Evolutionary conservation across 345 rosid species (phyloP).

Genomic region (Salix arbutifolia): DNA sequence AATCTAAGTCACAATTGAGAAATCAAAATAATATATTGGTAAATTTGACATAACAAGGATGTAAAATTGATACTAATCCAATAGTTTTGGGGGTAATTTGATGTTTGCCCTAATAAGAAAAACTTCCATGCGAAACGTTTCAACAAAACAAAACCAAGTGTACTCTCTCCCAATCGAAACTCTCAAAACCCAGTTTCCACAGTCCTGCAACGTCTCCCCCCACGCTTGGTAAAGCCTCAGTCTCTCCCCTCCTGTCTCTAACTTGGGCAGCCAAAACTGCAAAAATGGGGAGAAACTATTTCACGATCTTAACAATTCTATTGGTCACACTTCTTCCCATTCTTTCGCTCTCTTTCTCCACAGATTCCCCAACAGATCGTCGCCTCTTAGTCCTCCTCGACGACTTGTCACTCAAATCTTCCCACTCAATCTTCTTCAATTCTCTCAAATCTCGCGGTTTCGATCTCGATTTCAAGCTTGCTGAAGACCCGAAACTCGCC

Average conservation of each 20-base stretch:
- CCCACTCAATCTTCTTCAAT: constrained; percentile 61
- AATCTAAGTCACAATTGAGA: too few relatives aligned
- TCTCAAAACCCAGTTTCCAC: neutral
- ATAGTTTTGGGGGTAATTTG: too few relatives aligned
- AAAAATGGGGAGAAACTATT: constrained; percentile 11
- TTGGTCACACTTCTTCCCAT: constrained; percentile 30
- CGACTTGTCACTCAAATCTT: constrained; percentile 55
- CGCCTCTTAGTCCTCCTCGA: constrained; percentile 55
- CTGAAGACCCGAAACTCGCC: constrained; percentile 52
- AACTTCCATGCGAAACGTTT: neutral
- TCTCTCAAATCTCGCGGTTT: constrained; percentile 57
- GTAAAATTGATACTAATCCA: too few relatives aligned
- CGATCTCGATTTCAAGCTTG: constrained; percentile 56
- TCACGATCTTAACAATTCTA: constrained; percentile 17
- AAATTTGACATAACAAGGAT: too few relatives aligned
- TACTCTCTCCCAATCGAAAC: neutral
- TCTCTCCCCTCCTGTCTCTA: neutral
- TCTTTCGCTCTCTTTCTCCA: constrained; percentile 47
- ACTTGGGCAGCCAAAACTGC: neutral
- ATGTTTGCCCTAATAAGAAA: neutral
- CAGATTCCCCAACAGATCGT: constrained; percentile 50
- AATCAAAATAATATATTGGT: too few relatives aligned
- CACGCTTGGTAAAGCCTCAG: neutral
- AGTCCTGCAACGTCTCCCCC: neutral
- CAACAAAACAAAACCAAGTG: neutral